Conservation (phyloP, 169 alveolate genomes). For the Pseudocohnilembus persalinus region DNA sequence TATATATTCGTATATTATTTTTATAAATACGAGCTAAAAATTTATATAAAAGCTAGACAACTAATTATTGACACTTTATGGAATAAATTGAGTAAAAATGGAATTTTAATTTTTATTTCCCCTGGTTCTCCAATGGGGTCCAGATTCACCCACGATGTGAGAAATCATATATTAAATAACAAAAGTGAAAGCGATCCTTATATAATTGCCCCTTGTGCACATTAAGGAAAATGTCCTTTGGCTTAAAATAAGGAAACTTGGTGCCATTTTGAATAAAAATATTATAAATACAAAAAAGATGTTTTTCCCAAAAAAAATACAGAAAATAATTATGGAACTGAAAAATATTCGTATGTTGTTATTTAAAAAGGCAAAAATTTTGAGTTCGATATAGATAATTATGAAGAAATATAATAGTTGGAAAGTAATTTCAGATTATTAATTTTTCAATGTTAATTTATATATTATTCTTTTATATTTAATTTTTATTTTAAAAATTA, state of each 20-base stretch:
- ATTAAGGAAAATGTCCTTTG: slow-evolving; percentile 63
- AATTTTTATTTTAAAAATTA: too few species aligned
- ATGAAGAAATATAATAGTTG: too few species aligned
- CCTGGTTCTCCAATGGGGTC: slow-evolving; percentile 77
- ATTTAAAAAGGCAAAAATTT: slow-evolving; percentile 33
- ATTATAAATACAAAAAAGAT: slow-evolving; percentile 38
- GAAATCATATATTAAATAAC: slow-evolving; percentile 36
- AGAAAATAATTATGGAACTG: slow-evolving; percentile 51
- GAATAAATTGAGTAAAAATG: slow-evolving; percentile 57
- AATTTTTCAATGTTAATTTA: too few species aligned
- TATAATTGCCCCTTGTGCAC: slow-evolving; percentile 72
- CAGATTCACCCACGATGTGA: slow-evolving; percentile 55
- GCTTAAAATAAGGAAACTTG: slow-evolving; percentile 61
- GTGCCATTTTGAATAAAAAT: slow-evolving; percentile 65
- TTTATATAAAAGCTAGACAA: slow-evolving; percentile 37
- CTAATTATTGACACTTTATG: slow-evolving; percentile 58
- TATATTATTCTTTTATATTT: too few species aligned
- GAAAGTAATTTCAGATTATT: too few species aligned
- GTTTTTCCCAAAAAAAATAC: slow-evolving; percentile 57
- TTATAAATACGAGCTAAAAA: neutral
- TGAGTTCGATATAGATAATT: slow-evolving; percentile 12
- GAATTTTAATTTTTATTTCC: slow-evolving; percentile 52
- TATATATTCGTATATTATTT: neutral
- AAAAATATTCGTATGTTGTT: slow-evolving; percentile 60
- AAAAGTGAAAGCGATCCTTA: slow-evolving; percentile 36